phyloP scores from a whole-genome alignment of 2,329 filamentous ascomycete species.

The Thelonectria blattea region DNA sequence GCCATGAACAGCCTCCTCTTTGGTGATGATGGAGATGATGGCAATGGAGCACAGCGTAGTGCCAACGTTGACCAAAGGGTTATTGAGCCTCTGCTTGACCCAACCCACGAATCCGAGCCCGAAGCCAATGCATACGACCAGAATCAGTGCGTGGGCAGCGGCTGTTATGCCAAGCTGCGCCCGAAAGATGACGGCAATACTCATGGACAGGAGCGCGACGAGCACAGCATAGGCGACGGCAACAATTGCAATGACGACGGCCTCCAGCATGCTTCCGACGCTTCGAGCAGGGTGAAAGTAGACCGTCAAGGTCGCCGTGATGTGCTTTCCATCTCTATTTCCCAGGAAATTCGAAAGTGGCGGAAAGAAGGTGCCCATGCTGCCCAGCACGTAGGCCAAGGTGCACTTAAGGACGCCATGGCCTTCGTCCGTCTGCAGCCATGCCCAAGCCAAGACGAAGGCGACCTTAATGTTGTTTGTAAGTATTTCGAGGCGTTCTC shows the following conservation, averaged over 20 bases:
- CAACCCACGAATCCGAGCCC: conserved; percentile 88
- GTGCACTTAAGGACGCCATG: conserved; percentile 89
- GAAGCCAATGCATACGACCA: conserved; percentile 84
- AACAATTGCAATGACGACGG: conserved; percentile 74
- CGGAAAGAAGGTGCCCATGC: conserved; percentile 82
- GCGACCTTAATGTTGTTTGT: conserved; percentile 47
- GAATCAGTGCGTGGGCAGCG: conserved; percentile 78
- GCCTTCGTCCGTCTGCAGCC: conserved; percentile 72
- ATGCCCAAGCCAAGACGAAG: conserved; percentile 59
- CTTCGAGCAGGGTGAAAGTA: conserved; percentile 93
- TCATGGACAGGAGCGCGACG: conserved; percentile 85
- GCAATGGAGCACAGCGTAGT: conserved; percentile 87
- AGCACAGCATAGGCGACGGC: conserved; percentile 76
- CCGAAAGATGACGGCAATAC: conserved; percentile 80
- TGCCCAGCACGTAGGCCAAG: conserved; percentile 85
- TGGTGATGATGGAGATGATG: conserved; percentile 88
- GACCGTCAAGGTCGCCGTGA: conserved; percentile 91
- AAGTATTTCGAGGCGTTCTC: conserved; percentile 44
- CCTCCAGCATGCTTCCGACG: conserved; percentile 88
- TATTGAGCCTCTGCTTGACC: conserved; percentile 80
- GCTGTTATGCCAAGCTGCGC: conserved; percentile 68
- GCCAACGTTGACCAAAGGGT: conserved; percentile 82
- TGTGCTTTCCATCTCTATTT: conserved; percentile 87
- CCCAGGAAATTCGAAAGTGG: conserved; percentile 77
- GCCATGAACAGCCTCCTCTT: conserved; percentile 85